A percentile compares a stretch with the other conserved stretches of the same genome.
Conservation (phyloP, 1,284 basidiomycete species). For the Trichosporon ovoides region DNA sequence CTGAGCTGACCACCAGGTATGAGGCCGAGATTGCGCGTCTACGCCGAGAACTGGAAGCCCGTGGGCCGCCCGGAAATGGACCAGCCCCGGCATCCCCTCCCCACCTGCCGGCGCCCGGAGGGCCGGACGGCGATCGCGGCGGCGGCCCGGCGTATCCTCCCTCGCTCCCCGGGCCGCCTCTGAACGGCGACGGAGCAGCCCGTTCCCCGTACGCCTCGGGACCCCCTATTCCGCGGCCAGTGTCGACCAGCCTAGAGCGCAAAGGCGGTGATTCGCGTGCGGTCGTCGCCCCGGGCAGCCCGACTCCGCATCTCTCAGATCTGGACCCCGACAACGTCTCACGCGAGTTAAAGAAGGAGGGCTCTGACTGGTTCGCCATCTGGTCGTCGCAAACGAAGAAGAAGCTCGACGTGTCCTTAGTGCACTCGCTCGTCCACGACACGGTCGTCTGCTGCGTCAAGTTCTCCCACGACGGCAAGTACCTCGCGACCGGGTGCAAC, state of each 20-base stretch:
- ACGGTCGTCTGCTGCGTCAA: constrained; percentile 92
- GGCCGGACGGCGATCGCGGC: constrained; percentile 9
- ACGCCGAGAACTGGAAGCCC: constrained; percentile 59
- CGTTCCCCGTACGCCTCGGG: constrained; percentile 19
- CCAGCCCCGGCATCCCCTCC: constrained; percentile 15
- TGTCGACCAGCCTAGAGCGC: constrained; percentile 37
- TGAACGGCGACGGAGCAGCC: constrained; percentile 26
- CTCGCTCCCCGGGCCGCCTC: constrained; percentile 27
- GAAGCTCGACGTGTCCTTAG: constrained; percentile 76
- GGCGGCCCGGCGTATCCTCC: constrained; percentile 7
- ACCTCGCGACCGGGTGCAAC: constrained; percentile 85
- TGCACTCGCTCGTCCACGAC: constrained; percentile 88
- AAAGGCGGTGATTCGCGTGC: constrained; percentile 19
- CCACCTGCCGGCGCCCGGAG: constrained; percentile 28
- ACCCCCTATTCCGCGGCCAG: constrained; percentile 32
- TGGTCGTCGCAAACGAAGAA: constrained; percentile 82
- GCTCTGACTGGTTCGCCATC: constrained; percentile 89
- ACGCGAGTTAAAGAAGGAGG: constrained; percentile 64
- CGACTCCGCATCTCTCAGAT: constrained; percentile 47
- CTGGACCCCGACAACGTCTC: constrained; percentile 54
- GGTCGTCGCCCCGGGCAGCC: constrained; percentile 20
- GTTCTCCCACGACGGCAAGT: constrained; percentile 83
- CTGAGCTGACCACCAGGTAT: constrained; percentile 50
- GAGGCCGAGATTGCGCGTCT: constrained; percentile 67
- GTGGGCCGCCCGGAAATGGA: constrained; percentile 35